Evolutionary conservation across 345 rosid species (phyloP).

Genomic region (Balakata baccata): DNA sequence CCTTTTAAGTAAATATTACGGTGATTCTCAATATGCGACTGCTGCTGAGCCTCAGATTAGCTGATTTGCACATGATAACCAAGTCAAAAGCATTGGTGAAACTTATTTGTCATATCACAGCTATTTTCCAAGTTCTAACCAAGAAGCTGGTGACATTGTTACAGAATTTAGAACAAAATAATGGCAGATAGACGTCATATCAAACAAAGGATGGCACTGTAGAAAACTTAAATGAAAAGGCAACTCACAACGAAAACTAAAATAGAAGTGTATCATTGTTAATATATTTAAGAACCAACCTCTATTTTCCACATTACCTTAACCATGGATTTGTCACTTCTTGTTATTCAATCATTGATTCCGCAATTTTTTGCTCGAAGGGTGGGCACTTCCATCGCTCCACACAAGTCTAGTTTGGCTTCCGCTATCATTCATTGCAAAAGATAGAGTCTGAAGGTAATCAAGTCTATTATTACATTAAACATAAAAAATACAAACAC

Average conservation of each 20-base stretch:
- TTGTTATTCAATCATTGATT: constrained; percentile 15
- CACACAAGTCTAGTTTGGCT: constrained; percentile 79
- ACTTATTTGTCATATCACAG: background rate
- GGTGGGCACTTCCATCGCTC: constrained; percentile 42
- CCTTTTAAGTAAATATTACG: background rate
- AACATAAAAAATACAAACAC: background rate
- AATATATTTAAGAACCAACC: constrained; percentile 11
- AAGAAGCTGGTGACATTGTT: background rate
- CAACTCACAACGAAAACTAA: background rate
- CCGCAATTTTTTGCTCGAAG: constrained; percentile 29
- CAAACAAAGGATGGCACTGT: background rate
- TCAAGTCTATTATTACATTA: background rate
- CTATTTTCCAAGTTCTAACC: background rate
- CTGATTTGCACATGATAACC: background rate
- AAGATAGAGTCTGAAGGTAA: constrained; percentile 59
- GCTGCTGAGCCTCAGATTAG: background rate
- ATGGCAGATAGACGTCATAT: background rate
- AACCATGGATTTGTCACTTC: background rate
- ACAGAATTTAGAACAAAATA: background rate
- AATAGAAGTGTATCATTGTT: background rate
- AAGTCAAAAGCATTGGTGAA: background rate
- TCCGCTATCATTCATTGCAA: constrained; percentile 45
- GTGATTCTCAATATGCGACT: background rate
- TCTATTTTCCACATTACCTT: background rate
- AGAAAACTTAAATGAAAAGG: background rate